These are phyloP conservation scores for Lanmaoa pseudosensibilis DNA, from an alignment of 768 basidiomycete species.

Conservation along the genomic window DNA sequence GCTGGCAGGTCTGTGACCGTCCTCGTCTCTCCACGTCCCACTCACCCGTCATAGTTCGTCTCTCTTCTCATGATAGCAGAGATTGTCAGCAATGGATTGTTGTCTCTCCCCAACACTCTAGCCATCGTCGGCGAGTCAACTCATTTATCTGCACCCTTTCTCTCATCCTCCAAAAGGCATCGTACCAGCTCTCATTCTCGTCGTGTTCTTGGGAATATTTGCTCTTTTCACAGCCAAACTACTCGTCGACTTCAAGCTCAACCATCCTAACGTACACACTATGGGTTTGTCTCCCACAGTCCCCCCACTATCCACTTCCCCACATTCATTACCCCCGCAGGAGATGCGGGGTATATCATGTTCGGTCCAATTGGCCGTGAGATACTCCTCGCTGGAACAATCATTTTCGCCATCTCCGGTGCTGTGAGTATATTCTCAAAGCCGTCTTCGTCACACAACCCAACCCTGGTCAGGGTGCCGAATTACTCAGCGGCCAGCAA, in stretches of 20 bases:
- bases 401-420: slow-evolving; percentile 1
- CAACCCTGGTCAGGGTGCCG: background rate
- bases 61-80: slow-evolving; percentile 1
- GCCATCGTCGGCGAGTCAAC: slow-evolving; percentile 2
- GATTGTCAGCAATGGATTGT: slow-evolving; percentile 4
- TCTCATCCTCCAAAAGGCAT: slow-evolving; percentile 5
- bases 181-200: slow-evolving; percentile 6
- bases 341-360: slow-evolving; percentile 4
- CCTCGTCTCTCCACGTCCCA: no score
- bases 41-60: background rate
- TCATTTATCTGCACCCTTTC: background rate
- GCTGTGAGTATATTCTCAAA: background rate
- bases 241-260: slow-evolving; percentile 36
- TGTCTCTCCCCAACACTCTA: background rate
- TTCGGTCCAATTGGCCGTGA: slow-evolving; percentile 6
- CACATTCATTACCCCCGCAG: background rate
- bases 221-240: slow-evolving; percentile 39
- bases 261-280: slow-evolving; percentile 53
- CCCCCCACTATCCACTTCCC: background rate
- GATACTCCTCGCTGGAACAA: slow-evolving; percentile 1
- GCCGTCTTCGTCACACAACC: background rate
- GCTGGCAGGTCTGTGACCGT: background rate
- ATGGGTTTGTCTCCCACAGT: slow-evolving; percentile 39
- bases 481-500: slow-evolving; percentile 50
- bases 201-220: slow-evolving; percentile 1